These are phyloP conservation scores for Termitomyces sp. DNA, from an alignment of 768 basidiomycete genomes.

Conservation along the genomic window DNA sequence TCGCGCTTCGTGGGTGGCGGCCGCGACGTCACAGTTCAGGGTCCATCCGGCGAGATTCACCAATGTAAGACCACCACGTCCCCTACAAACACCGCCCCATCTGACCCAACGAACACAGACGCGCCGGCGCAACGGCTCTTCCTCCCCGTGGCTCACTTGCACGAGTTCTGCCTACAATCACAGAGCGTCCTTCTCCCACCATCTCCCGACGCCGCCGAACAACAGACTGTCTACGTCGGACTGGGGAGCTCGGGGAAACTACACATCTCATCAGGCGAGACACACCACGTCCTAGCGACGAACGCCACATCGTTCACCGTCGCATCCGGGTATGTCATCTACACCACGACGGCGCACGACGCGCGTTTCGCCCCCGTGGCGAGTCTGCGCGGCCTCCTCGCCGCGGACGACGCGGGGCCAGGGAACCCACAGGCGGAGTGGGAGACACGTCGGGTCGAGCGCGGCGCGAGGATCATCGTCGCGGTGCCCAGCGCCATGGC, in stretches of 20 bases:
- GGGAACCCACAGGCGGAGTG: conserved; percentile 32
- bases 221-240: conserved; percentile 46
- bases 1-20: conserved; percentile 41
- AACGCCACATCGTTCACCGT: conserved; percentile 70
- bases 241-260: conserved; percentile 63
- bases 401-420: conserved; percentile 8
- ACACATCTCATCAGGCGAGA: conserved; percentile 34
- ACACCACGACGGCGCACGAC: conserved; percentile 78
- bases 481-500: conserved; percentile 85
- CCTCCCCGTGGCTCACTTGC: conserved; percentile 33
- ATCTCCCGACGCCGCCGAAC: conserved; percentile 2
- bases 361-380: conserved; percentile 64
- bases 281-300: conserved; percentile 32
- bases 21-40: conserved; percentile 33
- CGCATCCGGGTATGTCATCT: conserved; percentile 75
- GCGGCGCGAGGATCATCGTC: conserved; percentile 85
- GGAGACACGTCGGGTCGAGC: conserved; percentile 78
- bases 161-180: conserved; percentile 53
- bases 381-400: conserved; percentile 19
- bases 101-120: conserved; percentile 5
- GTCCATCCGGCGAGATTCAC: conserved; percentile 40
- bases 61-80: conserved; percentile 28
- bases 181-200: conserved; percentile 23
- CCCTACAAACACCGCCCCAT: neutral
- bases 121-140: conserved; percentile 15